These are phyloP conservation scores for Lavandula angustifolia DNA, from an alignment of 257 asterid species.

Conservation along the genomic window DNA sequence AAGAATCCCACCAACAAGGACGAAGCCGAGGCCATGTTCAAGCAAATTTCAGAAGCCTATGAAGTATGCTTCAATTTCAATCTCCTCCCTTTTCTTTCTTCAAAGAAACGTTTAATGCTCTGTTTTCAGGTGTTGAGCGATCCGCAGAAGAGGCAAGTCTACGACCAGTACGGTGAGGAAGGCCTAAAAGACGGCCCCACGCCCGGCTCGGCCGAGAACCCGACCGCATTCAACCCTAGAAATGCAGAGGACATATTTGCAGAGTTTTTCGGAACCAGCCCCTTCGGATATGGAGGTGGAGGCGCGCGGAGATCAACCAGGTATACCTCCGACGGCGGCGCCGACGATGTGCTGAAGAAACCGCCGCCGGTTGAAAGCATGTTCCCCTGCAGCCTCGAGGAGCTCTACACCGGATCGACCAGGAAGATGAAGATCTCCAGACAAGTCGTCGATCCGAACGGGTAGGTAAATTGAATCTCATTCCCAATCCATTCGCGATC, in stretches of 20 bases:
- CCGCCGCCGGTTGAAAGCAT: conserved; percentile 82
- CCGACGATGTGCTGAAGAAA: conserved; percentile 57
- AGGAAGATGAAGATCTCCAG: conserved; percentile 91
- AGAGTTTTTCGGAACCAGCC: conserved; percentile 90
- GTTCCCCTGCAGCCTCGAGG: conserved; percentile 80
- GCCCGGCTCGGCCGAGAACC: conserved; percentile 52
- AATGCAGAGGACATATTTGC: conserved; percentile 93
- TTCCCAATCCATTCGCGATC: background rate
- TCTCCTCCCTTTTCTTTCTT: background rate
- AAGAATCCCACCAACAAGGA: conserved; percentile 74
- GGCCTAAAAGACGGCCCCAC: conserved; percentile 74
- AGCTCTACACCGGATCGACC: conserved; percentile 76
- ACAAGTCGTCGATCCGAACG: conserved; percentile 58
- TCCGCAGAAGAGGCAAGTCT: conserved; percentile 74
- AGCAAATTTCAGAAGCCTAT: conserved; percentile 89
- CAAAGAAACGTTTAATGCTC: background rate
- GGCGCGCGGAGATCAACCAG: conserved; percentile 59
- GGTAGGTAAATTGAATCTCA: conserved; percentile 38
- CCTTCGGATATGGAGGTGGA: conserved; percentile 63
- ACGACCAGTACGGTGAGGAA: conserved; percentile 84
- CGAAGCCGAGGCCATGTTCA: conserved; percentile 89
- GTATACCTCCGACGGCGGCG: conserved; percentile 52
- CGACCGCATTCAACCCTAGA: conserved; percentile 60
- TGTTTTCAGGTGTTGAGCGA: conserved; percentile 73
- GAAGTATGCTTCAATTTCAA: conserved; percentile 47